phyloP scores from a whole-genome alignment of 2,329 filamentous ascomycete genomes.

The Colletotrichum lini region DNA sequence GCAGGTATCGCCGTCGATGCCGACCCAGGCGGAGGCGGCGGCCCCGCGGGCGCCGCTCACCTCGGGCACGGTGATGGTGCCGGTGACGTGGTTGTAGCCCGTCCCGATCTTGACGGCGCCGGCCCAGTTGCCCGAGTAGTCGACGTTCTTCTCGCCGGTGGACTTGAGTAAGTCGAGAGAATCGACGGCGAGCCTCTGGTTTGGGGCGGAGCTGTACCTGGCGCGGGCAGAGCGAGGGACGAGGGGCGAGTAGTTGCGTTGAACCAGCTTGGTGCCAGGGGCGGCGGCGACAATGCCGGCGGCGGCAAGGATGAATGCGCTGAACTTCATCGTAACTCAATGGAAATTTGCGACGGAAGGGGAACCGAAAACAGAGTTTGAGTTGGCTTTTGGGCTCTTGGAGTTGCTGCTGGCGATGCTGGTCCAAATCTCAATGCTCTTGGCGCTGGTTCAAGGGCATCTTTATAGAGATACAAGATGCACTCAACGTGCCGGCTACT shows the following conservation, averaged over 20 bases:
- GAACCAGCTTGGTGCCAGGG: conserved; percentile 30
- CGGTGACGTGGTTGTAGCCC: conserved; percentile 48
- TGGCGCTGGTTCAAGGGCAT: neutral
- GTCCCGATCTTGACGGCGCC: conserved; percentile 48
- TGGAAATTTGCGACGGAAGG: no score
- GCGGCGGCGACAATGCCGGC: conserved; percentile 42
- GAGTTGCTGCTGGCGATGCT: conserved; percentile 24
- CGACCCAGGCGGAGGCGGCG: conserved; percentile 61
- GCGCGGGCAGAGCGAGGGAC: conserved; percentile 12
- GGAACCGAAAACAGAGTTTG: neutral
- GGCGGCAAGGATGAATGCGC: conserved; percentile 37
- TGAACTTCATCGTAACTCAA: conserved; percentile 37
- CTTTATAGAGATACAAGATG: conserved; percentile 11
- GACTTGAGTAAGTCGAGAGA: conserved; percentile 16
- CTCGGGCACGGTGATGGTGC: conserved; percentile 49
- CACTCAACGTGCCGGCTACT: neutral
- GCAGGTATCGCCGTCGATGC: conserved; percentile 63
- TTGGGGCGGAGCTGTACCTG: conserved; percentile 41
- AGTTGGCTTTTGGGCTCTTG: conserved; percentile 2
- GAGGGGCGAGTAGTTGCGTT: conserved; percentile 32
- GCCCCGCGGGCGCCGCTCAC: conserved; percentile 42
- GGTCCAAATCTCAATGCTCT: neutral
- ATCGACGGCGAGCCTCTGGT: conserved; percentile 35
- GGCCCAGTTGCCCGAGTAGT: conserved; percentile 50
- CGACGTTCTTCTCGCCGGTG: conserved; percentile 29